Conservation (phyloP, 192 early-diverging fungal species). For the Dimargaris cristalligena region DNA sequence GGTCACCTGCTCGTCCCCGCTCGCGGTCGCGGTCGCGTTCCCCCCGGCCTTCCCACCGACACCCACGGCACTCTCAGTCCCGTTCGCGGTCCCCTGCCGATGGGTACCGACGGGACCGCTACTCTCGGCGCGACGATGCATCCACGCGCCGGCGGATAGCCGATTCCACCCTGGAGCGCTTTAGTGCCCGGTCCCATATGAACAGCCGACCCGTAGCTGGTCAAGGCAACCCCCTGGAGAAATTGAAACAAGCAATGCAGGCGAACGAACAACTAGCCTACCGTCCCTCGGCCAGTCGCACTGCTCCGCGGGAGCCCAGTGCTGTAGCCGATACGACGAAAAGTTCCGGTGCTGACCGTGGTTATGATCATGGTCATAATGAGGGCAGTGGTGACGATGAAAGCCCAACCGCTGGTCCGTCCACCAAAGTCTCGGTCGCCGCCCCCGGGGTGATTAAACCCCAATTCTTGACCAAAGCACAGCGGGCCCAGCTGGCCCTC, state of each 20-base stretch:
- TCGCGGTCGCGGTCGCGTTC: not conserved
- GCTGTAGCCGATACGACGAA: not conserved
- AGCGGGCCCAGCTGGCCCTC: constrained; percentile 72
- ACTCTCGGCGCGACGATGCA: not conserved
- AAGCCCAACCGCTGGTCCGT: not conserved
- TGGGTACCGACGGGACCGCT: not conserved
- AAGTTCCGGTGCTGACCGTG: not conserved
- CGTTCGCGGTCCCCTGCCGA: not conserved
- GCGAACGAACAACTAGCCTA: not conserved
- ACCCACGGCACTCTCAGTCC: not conserved
- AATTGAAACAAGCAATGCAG: constrained; percentile 4
- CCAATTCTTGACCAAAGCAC: constrained; percentile 79
- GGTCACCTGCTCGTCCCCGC: not conserved
- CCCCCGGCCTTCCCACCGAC: not conserved
- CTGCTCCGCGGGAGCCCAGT: not conserved
- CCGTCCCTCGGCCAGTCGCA: not conserved
- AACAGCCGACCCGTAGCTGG: not conserved
- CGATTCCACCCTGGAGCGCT: not conserved
- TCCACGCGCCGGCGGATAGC: not conserved
- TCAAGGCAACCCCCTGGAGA: constrained; percentile 2
- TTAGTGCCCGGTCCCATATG: not conserved
- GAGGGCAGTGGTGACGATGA: not conserved
- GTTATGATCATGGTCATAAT: not conserved
- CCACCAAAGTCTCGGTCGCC: not conserved
- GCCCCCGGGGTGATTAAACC: constrained; percentile 16